These are phyloP conservation scores for Colletotrichum karsti DNA, from an alignment of 2,329 filamentous ascomycete genomes.

Conservation along the genomic window DNA sequence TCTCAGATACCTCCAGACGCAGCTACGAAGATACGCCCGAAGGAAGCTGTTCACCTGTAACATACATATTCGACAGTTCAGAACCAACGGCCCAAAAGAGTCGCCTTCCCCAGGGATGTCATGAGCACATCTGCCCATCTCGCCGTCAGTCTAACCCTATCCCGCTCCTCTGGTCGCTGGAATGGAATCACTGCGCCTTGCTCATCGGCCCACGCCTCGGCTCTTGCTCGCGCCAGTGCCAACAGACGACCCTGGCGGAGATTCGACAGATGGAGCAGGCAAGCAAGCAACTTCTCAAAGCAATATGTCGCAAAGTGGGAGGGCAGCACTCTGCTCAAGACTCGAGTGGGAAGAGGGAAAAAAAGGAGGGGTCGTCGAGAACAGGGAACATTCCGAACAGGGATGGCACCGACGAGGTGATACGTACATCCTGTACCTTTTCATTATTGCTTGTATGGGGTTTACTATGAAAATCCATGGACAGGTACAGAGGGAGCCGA, in stretches of 20 bases:
- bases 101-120: not conserved
- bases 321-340: slow-evolving; percentile 4
- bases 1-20: not conserved
- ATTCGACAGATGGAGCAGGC: not conserved
- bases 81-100: not conserved
- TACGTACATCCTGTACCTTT: not conserved
- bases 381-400: not conserved
- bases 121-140: slow-evolving; percentile 7
- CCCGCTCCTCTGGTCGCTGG: not conserved
- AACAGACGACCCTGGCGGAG: slow-evolving; percentile 1
- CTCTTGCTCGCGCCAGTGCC: slow-evolving; percentile 6
- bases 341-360: not conserved
- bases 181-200: slow-evolving; percentile 21
- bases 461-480: slow-evolving; percentile 18
- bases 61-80: not conserved
- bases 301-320: not conserved
- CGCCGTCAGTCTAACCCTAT: not conserved
- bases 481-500: slow-evolving; percentile 2
- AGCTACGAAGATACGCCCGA: not conserved
- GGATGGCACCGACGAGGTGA: not conserved
- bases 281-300: not conserved
- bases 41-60: not conserved
- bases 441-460: slow-evolving; percentile 1
- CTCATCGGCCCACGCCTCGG: slow-evolving; percentile 6
- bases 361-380: slow-evolving; percentile 9